Percentiles rank a stretch among this genome's conserved stretches.
Conservation (phyloP, 2,329 filamentous ascomycete species). For the Colletotrichum sublineola region DNA sequence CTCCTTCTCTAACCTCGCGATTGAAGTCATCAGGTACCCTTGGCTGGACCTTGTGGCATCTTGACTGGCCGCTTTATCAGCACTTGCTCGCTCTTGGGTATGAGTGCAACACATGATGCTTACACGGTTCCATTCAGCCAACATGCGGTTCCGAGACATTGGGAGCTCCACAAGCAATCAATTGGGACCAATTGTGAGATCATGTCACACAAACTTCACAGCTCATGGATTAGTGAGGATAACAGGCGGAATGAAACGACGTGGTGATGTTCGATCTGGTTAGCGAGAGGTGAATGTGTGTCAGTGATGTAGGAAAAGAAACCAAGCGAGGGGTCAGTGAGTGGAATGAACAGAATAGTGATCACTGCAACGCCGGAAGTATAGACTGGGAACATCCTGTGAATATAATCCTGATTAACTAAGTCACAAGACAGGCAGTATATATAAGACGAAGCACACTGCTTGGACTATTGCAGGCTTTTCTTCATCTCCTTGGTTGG, state of each 20-base stretch:
- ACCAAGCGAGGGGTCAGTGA: slow-evolving; percentile 43
- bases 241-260: background rate
- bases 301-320: slow-evolving; percentile 30
- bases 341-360: slow-evolving; percentile 28
- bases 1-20: slow-evolving; percentile 16
- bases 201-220: slow-evolving; percentile 23
- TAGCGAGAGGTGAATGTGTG: slow-evolving; percentile 29
- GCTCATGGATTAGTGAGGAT: background rate
- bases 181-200: slow-evolving; percentile 6
- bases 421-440: background rate
- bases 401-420: background rate
- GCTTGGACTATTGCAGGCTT: background rate
- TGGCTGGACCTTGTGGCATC: background rate
- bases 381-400: background rate
- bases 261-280: slow-evolving; percentile 34
- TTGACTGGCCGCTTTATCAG: slow-evolving; percentile 2
- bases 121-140: slow-evolving; percentile 7
- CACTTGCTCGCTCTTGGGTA: background rate
- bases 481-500: too few species aligned
- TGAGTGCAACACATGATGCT: background rate
- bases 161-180: background rate
- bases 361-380: slow-evolving; percentile 14
- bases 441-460: slow-evolving; percentile 29
- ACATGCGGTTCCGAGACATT: slow-evolving; percentile 42
- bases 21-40: background rate